Evolutionary conservation across 805 yeast genomes (phyloP).

Genomic region (Wickerhamiella australiensis): DNA sequence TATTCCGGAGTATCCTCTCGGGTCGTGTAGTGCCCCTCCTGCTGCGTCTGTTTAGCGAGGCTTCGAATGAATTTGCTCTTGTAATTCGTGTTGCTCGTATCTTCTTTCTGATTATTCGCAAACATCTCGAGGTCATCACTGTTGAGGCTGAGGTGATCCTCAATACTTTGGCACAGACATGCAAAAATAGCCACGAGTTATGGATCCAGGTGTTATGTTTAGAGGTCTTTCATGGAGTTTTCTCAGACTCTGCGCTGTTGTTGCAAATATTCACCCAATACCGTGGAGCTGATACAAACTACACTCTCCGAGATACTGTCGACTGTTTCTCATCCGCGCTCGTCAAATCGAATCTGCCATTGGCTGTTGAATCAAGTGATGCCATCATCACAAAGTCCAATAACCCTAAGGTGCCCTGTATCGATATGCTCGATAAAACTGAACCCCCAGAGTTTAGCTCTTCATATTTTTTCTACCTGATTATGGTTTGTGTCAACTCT

Average conservation of each 20-base stretch:
- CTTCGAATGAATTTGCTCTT: conserved; percentile 47
- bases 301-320: conserved; percentile 42
- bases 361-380: background rate
- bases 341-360: conserved; percentile 7
- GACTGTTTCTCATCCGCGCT: conserved; percentile 15
- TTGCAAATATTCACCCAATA: conserved; percentile 36
- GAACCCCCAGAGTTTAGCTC: conserved; percentile 63
- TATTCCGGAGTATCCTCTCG: conserved; percentile 54
- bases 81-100: conserved; percentile 67
- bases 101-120: conserved; percentile 47
- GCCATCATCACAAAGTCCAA: conserved; percentile 13
- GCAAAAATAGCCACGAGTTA: conserved; percentile 44
- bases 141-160: conserved; percentile 75
- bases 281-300: background rate
- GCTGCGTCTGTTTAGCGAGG: conserved; percentile 48
- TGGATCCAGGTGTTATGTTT: conserved; percentile 71
- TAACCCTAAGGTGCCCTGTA: conserved; percentile 33
- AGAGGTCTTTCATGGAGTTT: conserved; percentile 55
- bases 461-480: conserved; percentile 49
- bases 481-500: conserved; percentile 40
- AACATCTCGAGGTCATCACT: conserved; percentile 49
- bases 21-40: conserved; percentile 64
- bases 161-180: conserved; percentile 58
- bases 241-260: conserved; percentile 44
- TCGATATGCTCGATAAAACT: conserved; percentile 69